Evolutionary conservation across 441 rosid species (phyloP), one percentile per base, ranked within the genome.

Genomic region (Eruca vesicaria): DNA sequence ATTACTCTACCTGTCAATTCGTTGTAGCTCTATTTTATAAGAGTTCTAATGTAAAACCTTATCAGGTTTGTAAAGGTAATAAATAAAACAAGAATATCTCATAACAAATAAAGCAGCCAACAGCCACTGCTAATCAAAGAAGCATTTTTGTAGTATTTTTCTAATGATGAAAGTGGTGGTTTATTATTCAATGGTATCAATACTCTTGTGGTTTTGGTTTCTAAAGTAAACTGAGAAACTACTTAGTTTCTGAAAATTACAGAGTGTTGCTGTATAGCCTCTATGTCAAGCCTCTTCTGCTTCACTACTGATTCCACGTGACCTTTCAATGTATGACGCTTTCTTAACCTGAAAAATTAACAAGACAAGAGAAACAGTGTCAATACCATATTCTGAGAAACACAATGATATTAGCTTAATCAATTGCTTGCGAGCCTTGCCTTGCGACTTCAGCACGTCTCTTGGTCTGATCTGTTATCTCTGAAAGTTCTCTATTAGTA

Each of bases 251-350:
- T 76, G 76, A 71, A 41, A 21, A 72, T 87, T 78, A 89, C 32
- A 87, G 82, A 89, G 73, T 89, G 89, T 70, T 89, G 91, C 43
- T 89, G 91, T 26, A 87, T 87, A 73, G 91, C 82, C 36, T 87
- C 88, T 1, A 89, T 84, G 81, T 89, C 93, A 7, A 89, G 85
- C 60, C 91, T 89, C 67, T 89, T 89, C 72, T 86, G 88, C 68
- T 89, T 89, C 78, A 89, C 93, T 2, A 84, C 93, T 3, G 93
- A 89, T 70, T 89, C 93, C 28, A 89, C 89, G 66, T 86, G 93
- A 8, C 93, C 93, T 80, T 89, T 89, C 16, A 89, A 85, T 0
- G 91, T 86, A 28, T 89, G 91, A 62, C 84, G 82, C 80, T 89
- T 91, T 67, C 91, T 87, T 74, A 89, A 67, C 84, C 91, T 89